Percentiles rank a stretch among this genome's conserved stretches.
phyloP scores from a whole-genome alignment of 768 basidiomycete genomes.

The Suillus fuscotomentosus region DNA sequence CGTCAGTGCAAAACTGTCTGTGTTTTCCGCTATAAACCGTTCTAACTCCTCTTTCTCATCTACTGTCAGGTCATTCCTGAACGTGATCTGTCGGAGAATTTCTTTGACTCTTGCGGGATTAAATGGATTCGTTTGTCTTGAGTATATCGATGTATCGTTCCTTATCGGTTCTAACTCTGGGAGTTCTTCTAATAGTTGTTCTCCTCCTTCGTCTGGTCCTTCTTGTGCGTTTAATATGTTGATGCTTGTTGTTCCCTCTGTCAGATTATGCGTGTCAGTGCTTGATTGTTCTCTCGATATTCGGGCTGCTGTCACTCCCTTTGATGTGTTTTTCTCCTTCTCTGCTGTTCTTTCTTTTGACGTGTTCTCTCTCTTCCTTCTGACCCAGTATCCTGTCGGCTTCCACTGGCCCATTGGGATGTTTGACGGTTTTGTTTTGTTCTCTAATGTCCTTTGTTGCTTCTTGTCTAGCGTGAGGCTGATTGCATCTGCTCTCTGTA shows the following conservation, averaged over 20 bases:
- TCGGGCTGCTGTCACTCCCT: too few relatives aligned
- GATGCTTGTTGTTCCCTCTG: too few relatives aligned
- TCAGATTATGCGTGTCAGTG: not conserved
- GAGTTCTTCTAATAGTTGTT: not conserved
- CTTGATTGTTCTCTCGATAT: not conserved
- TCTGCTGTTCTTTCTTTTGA: too few relatives aligned
- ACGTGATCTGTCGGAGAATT: constrained; percentile 16
- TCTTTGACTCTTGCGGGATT: constrained; percentile 16
- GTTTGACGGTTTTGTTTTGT: not conserved
- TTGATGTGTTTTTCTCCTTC: too few relatives aligned
- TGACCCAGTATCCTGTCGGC: not conserved
- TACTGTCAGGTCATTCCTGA: constrained; percentile 30
- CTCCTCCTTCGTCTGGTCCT: not conserved
- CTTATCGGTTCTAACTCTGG: not conserved
- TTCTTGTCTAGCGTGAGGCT: not conserved
- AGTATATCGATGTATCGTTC: not conserved
- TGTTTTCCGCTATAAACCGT: constrained; percentile 24
- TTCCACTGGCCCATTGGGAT: not conserved
- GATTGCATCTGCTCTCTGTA: too few relatives aligned
- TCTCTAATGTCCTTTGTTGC: not conserved
- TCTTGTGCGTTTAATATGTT: too few relatives aligned
- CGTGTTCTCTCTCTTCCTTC: not conserved
- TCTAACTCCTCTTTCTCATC: constrained; percentile 19
- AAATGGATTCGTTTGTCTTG: not conserved
- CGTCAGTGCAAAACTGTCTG: constrained; percentile 39